Conservation (phyloP, 768 basidiomycete species). For the Pleurotus tuoliensis region DNA sequence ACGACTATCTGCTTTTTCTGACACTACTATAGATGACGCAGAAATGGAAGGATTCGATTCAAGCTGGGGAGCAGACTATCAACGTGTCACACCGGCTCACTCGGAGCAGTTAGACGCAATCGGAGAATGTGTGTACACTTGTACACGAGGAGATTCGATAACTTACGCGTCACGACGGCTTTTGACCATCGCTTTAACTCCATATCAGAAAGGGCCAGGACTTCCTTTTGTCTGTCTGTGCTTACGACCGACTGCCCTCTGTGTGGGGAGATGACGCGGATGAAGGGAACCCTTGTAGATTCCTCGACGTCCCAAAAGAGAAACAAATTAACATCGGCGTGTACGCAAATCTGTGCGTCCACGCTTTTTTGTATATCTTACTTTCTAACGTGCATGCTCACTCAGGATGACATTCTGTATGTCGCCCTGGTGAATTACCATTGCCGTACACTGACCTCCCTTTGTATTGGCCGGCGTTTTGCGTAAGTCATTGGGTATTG, state of each 20-base stretch:
- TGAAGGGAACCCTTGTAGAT: slow-evolving; percentile 16
- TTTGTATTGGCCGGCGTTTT: slow-evolving; percentile 11
- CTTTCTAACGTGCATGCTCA: not conserved
- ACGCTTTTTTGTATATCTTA: not conserved
- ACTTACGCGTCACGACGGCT: slow-evolving; percentile 21
- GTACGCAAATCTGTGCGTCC: slow-evolving; percentile 22
- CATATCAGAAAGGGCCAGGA: no score
- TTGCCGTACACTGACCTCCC: not conserved
- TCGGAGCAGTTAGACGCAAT: slow-evolving; percentile 35
- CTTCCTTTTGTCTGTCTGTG: no score
- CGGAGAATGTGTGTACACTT: slow-evolving; percentile 22
- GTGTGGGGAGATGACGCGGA: slow-evolving; percentile 20
- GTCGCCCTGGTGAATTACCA: not conserved
- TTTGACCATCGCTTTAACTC: slow-evolving; percentile 36
- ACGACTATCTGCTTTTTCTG: not conserved
- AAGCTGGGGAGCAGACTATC: slow-evolving; percentile 14
- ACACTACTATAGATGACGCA: slow-evolving; percentile 13
- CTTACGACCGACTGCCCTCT: no score
- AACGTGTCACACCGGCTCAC: slow-evolving; percentile 26
- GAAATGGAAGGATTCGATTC: slow-evolving; percentile 25
- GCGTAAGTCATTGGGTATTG: slow-evolving; percentile 17
- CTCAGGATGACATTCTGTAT: slow-evolving; percentile 4
- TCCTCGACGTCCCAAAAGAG: slow-evolving; percentile 9
- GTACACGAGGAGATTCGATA: not conserved
- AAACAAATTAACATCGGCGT: slow-evolving; percentile 18